These are phyloP conservation scores for Metschnikowia continentalis DNA, from an alignment of 805 yeast genomes.

Conservation along the genomic window DNA sequence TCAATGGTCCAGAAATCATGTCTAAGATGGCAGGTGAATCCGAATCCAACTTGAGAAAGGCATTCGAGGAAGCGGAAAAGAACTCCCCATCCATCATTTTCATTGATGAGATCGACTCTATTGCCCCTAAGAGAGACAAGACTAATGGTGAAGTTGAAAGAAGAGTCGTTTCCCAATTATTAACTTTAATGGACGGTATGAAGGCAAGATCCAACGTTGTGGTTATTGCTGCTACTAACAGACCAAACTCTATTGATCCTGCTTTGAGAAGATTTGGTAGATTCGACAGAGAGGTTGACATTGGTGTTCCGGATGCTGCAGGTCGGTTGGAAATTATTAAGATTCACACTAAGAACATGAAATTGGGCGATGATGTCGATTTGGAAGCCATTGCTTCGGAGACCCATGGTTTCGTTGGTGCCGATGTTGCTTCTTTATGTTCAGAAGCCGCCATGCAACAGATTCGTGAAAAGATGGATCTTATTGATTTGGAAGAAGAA, in stretches of 20 bases:
- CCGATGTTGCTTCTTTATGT: slow-evolving; percentile 96
- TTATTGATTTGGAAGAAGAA: slow-evolving; percentile 92
- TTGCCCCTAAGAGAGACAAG: slow-evolving; percentile 99
- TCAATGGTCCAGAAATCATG: slow-evolving; percentile 99
- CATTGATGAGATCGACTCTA: slow-evolving; percentile 97
- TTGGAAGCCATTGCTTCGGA: slow-evolving; percentile 93
- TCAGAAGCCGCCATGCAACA: slow-evolving; percentile 99
- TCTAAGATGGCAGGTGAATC: slow-evolving; percentile 99
- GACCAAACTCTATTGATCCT: slow-evolving; percentile 84
- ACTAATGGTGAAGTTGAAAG: slow-evolving; percentile 99
- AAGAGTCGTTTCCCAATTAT: slow-evolving; percentile 95
- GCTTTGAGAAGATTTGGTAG: slow-evolving; percentile 84
- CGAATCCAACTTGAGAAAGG: slow-evolving; percentile 93
- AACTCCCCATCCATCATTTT: slow-evolving; percentile 96
- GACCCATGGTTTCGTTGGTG: slow-evolving; percentile 99
- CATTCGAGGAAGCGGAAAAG: slow-evolving; percentile 98
- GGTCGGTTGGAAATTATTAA: slow-evolving; percentile 96
- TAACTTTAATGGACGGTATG: slow-evolving; percentile 99
- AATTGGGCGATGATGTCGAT: slow-evolving; percentile 90
- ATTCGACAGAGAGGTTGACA: slow-evolving; percentile 82
- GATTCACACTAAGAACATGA: slow-evolving; percentile 98
- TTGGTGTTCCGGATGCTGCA: slow-evolving; percentile 94
- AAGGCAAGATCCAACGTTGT: slow-evolving; percentile 98
- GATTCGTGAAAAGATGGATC: slow-evolving; percentile 98
- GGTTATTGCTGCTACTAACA: slow-evolving; percentile 95